These are phyloP conservation scores for Aspergillus fructus DNA, from an alignment of 2,329 filamentous ascomycete genomes.

Conservation along the genomic window DNA sequence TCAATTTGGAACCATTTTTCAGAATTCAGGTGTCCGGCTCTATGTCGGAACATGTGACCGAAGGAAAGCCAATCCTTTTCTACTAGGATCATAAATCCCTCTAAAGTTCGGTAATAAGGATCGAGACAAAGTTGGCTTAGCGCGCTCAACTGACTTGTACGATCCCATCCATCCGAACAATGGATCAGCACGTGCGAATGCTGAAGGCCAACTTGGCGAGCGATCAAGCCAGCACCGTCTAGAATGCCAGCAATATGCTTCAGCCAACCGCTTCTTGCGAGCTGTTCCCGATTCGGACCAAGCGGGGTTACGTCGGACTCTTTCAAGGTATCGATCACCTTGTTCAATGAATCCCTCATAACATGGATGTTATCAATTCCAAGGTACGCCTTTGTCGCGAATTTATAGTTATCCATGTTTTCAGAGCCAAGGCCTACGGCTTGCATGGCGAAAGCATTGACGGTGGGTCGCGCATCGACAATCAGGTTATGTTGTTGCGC, in stretches of 20 bases:
- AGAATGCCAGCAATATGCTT: slow-evolving; percentile 83
- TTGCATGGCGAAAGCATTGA: slow-evolving; percentile 94
- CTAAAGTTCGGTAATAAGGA: slow-evolving; percentile 89
- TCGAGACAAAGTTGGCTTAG: slow-evolving; percentile 91
- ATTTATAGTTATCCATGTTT: slow-evolving; percentile 96
- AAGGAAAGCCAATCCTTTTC: slow-evolving; percentile 99
- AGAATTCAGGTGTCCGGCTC: slow-evolving; percentile 82
- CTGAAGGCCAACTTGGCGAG: slow-evolving; percentile 82
- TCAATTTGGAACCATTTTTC: slow-evolving; percentile 94
- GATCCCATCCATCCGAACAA: slow-evolving; percentile 98
- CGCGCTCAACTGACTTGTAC: slow-evolving; percentile 90
- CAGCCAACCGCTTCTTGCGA: slow-evolving; percentile 85
- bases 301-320: slow-evolving; percentile 85
- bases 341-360: slow-evolving; percentile 88
- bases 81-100: slow-evolving; percentile 89
- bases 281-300: slow-evolving; percentile 75
- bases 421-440: slow-evolving; percentile 90
- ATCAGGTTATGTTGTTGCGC: slow-evolving; percentile 93
- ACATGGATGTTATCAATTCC: slow-evolving; percentile 99
- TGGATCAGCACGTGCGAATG: slow-evolving; percentile 96
- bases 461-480: slow-evolving; percentile 88
- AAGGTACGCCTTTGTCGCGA: slow-evolving; percentile 85
- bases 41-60: slow-evolving; percentile 93
- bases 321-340: slow-evolving; percentile 84
- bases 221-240: slow-evolving; percentile 80